phyloP scores from a whole-genome alignment of 805 yeast species.

The Peterozyma toletana region DNA sequence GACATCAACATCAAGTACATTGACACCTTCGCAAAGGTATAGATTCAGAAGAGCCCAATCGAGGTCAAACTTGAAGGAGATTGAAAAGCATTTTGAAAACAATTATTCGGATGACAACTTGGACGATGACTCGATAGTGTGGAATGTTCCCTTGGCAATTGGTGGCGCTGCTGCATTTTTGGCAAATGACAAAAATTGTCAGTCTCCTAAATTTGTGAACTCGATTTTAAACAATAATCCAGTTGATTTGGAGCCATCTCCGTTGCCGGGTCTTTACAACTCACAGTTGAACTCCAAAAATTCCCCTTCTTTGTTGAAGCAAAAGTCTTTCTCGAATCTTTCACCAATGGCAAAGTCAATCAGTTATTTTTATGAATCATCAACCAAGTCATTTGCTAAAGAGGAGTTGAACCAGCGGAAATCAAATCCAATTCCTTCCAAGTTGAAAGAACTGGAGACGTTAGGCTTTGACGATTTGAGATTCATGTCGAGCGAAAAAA shows the following conservation, averaged over 20 bases:
- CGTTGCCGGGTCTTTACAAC: slow-evolving; percentile 4
- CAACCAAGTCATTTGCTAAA: slow-evolving; percentile 26
- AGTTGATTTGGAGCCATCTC: slow-evolving; percentile 1
- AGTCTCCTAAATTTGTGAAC: slow-evolving; percentile 6
- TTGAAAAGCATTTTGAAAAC: slow-evolving; percentile 31
- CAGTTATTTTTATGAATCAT: slow-evolving; percentile 31
- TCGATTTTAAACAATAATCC: slow-evolving; percentile 11
- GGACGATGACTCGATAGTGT: slow-evolving; percentile 32
- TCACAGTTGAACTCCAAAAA: neutral
- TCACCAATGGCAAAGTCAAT: slow-evolving; percentile 31
- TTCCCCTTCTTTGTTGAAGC: slow-evolving; percentile 11
- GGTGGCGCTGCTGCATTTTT: slow-evolving; percentile 23
- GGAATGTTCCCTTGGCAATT: slow-evolving; percentile 47
- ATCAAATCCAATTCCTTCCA: slow-evolving; percentile 26
- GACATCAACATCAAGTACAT: slow-evolving; percentile 5
- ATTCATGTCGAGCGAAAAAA: slow-evolving; percentile 55
- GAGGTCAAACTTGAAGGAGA: slow-evolving; percentile 22
- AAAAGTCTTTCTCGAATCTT: slow-evolving; percentile 18
- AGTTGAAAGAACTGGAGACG: slow-evolving; percentile 24
- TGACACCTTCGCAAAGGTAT: slow-evolving; percentile 36
- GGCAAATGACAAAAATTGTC: slow-evolving; percentile 3
- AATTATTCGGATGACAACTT: slow-evolving; percentile 25
- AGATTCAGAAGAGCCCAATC: slow-evolving; percentile 27
- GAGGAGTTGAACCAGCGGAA: slow-evolving; percentile 29
- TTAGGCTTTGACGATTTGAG: slow-evolving; percentile 50